Percentiles rank a stretch among this genome's conserved stretches.
These are phyloP conservation scores for Candida montana DNA, from an alignment of 805 yeast genomes.

Conservation along the genomic window DNA sequence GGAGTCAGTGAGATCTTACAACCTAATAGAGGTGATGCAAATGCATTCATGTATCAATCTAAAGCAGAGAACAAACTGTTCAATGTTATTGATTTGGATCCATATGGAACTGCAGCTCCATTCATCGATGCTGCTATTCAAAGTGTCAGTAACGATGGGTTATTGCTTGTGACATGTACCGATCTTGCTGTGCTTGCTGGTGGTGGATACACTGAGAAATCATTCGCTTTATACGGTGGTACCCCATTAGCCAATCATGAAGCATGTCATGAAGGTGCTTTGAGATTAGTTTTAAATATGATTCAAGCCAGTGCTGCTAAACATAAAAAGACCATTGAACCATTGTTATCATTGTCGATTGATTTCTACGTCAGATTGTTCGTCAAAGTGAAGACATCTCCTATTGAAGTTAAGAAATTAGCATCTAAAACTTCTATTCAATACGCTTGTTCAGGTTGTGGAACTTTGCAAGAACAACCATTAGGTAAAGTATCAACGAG, in stretches of 20 bases:
- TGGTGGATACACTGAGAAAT: conserved; percentile 92
- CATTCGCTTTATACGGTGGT: conserved; percentile 93
- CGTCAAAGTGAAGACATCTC: conserved; percentile 70
- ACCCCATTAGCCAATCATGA: conserved; percentile 67
- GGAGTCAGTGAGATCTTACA: conserved; percentile 49
- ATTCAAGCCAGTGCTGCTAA: conserved; percentile 83
- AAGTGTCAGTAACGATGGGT: conserved; percentile 75
- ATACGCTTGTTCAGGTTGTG: conserved; percentile 86
- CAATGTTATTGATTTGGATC: conserved; percentile 91
- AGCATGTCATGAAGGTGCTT: conserved; percentile 88
- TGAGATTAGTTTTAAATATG: conserved; percentile 73
- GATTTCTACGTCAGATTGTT: conserved; percentile 91
- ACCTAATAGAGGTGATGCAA: conserved; percentile 88
- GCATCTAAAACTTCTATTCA: conserved; percentile 73
- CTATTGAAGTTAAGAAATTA: conserved; percentile 74
- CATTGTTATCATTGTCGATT: conserved; percentile 77
- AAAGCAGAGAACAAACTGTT: conserved; percentile 41
- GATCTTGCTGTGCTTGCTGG: conserved; percentile 96
- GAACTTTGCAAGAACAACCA: conserved; percentile 62
- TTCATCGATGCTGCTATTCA: conserved; percentile 90
- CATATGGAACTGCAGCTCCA: conserved; percentile 97
- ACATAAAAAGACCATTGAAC: conserved; percentile 82
- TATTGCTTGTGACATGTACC: conserved; percentile 89
- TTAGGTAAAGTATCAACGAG: conserved; percentile 57
- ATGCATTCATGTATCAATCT: conserved; percentile 60